A percentile compares a stretch with the other conserved stretches of the same genome.
Conservation (phyloP, 352 stramenopile genomes). For the Phytophthora pistaciae region DNA sequence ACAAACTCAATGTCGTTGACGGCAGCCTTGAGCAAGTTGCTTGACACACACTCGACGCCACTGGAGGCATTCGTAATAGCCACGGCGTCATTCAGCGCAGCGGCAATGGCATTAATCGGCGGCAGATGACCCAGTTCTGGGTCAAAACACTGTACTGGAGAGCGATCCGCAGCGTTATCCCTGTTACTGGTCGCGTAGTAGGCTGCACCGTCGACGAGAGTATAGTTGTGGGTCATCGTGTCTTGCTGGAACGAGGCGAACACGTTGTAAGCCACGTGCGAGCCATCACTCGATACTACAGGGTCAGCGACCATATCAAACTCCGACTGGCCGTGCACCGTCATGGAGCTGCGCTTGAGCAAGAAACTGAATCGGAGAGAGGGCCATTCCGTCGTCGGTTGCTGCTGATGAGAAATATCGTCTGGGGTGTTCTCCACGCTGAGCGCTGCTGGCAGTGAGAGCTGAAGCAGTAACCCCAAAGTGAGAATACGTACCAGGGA, state of each 20-base stretch:
- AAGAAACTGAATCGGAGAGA: constrained; percentile 39
- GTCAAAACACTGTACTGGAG: neutral
- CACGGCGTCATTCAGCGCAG: constrained; percentile 2
- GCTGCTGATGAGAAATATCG: neutral
- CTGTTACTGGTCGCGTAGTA: neutral
- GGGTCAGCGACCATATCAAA: constrained; percentile 37
- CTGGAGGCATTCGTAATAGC: neutral
- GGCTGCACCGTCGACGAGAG: neutral
- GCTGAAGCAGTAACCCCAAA: too few relatives aligned
- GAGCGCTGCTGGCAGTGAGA: neutral
- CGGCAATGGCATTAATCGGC: constrained; percentile 9
- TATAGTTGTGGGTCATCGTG: constrained; percentile 21
- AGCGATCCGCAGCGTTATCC: neutral
- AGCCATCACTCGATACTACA: constrained; percentile 2
- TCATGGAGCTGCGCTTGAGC: constrained; percentile 42
- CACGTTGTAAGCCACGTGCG: constrained; percentile 25
- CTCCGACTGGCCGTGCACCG: constrained; percentile 32
- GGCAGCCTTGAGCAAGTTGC: neutral
- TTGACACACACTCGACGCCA: neutral
- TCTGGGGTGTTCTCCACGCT: neutral
- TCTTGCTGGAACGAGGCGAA: constrained; percentile 14
- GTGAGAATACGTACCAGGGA: too few relatives aligned
- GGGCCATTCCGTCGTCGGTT: constrained; percentile 25
- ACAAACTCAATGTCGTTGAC: constrained; percentile 17
- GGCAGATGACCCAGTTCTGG: constrained; percentile 3